Evolutionary conservation across 2,329 filamentous ascomycete species (phyloP).

Genomic region (Cladophialophora immunda): DNA sequence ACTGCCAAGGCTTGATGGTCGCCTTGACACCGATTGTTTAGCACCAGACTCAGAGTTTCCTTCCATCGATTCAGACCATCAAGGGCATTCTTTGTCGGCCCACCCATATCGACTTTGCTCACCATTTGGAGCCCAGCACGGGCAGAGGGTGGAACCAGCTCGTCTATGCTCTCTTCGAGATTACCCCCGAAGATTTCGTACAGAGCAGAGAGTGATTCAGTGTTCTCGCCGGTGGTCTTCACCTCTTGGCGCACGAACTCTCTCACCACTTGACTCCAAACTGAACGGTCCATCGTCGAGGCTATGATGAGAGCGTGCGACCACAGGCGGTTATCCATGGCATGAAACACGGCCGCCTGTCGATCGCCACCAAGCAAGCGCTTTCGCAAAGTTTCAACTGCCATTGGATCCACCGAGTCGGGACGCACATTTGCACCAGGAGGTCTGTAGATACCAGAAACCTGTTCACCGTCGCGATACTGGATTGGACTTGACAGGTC

Average conservation of each 20-base stretch:
- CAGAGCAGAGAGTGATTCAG: conserved; percentile 86
- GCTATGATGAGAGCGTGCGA: conserved; percentile 94
- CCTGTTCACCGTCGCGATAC: conserved; percentile 50
- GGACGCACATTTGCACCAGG: conserved; percentile 55
- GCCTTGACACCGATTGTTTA: conserved; percentile 85
- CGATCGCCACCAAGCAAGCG: conserved; percentile 81
- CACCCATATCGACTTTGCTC: conserved; percentile 72
- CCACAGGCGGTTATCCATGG: conserved; percentile 93
- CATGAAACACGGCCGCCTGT: conserved; percentile 91
- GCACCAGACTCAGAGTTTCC: conserved; percentile 83
- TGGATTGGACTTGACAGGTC: conserved; percentile 39
- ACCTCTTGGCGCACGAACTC: conserved; percentile 97
- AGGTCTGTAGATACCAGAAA: conserved; percentile 52
- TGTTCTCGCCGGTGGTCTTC: conserved; percentile 78
- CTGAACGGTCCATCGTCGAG: conserved; percentile 73
- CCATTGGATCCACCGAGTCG: conserved; percentile 74
- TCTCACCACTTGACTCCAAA: conserved; percentile 92
- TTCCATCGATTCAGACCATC: conserved; percentile 93
- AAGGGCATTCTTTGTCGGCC: conserved; percentile 73
- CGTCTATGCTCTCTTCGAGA: conserved; percentile 91
- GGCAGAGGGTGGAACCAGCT: conserved; percentile 91
- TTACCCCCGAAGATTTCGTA: conserved; percentile 96
- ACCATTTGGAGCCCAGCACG: conserved; percentile 91
- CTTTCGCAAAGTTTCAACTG: conserved; percentile 75
- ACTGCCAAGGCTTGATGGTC: conserved; percentile 81